Evolutionary conservation across 176 grass and related monocot genomes (phyloP).

Genomic region (Rhynchospora breviuscula): DNA sequence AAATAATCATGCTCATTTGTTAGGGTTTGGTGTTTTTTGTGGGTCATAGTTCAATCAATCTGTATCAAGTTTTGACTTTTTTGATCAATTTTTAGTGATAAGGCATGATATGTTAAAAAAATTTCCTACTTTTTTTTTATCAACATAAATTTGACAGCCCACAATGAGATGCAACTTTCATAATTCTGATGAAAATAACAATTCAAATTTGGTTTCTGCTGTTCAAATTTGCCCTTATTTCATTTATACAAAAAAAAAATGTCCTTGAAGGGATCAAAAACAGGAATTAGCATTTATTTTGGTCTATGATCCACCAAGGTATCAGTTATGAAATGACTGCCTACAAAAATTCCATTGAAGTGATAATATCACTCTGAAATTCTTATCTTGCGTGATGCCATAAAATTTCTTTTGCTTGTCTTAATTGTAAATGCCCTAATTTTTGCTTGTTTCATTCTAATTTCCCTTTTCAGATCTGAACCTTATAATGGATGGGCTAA

Average conservation of each 20-base stretch:
- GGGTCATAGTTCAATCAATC: neutral
- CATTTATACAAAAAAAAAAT: neutral
- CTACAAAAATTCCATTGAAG: neutral
- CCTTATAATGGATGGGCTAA: slow-evolving; percentile 96
- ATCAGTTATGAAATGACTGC: neutral
- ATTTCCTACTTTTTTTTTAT: neutral
- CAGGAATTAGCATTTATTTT: neutral
- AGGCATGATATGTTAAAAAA: neutral
- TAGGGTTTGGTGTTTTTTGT: neutral
- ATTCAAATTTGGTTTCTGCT: no score
- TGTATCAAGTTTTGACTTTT: neutral
- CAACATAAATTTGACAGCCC: no score
- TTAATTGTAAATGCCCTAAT: neutral
- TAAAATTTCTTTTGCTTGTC: neutral
- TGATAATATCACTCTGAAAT: neutral
- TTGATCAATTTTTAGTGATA: neutral
- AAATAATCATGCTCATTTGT: neutral
- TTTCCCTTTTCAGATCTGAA: slow-evolving; percentile 35
- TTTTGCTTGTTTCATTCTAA: neutral
- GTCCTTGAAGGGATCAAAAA: neutral
- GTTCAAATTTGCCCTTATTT: no score
- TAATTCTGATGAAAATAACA: no score
- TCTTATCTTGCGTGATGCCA: neutral
- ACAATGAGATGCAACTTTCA: no score
- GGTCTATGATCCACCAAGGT: neutral